Conservation (phyloP, 306 rosid genomes). For the Cicer chorassanicum region DNA sequence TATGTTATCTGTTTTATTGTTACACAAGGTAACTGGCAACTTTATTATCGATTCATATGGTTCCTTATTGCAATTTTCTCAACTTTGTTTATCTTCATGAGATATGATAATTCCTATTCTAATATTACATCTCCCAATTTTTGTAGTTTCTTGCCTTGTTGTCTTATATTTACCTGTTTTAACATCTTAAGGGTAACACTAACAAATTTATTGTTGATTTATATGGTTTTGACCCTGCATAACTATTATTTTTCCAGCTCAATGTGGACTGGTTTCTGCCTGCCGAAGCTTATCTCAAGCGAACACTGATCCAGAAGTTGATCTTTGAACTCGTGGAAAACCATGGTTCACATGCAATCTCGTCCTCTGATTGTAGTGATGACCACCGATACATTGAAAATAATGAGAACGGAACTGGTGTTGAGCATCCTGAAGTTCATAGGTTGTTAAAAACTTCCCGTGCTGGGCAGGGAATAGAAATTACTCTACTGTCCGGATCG, state of each 20-base stretch:
- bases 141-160: conserved; percentile 22
- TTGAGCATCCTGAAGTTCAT: conserved; percentile 54
- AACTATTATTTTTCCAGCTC: conserved; percentile 62
- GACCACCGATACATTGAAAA: conserved; percentile 49
- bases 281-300: conserved; percentile 89
- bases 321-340: conserved; percentile 74
- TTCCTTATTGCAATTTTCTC: conserved; percentile 27
- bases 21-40: conserved; percentile 13
- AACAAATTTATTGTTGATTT: conserved; percentile 14
- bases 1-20: conserved; percentile 36
- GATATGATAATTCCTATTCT: conserved; percentile 25
- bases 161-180: conserved; percentile 22
- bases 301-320: conserved; percentile 81
- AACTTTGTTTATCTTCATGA: conserved; percentile 16
- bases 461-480: conserved; percentile 68
- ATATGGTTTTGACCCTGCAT: conserved; percentile 38
- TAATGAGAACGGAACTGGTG: conserved; percentile 50
- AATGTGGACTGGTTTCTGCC: conserved; percentile 87
- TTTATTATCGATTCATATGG: conserved; percentile 26
- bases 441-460: conserved; percentile 56
- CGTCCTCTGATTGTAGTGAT: conserved; percentile 60
- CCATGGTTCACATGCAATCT: conserved; percentile 50
- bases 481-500: conserved; percentile 76
- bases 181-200: conserved; percentile 25
- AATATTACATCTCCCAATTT: conserved; percentile 28